Base-by-base conservation (phyloP, 2,329 filamentous ascomycete genomes). In the Aspergillus brasiliensis region DNA sequence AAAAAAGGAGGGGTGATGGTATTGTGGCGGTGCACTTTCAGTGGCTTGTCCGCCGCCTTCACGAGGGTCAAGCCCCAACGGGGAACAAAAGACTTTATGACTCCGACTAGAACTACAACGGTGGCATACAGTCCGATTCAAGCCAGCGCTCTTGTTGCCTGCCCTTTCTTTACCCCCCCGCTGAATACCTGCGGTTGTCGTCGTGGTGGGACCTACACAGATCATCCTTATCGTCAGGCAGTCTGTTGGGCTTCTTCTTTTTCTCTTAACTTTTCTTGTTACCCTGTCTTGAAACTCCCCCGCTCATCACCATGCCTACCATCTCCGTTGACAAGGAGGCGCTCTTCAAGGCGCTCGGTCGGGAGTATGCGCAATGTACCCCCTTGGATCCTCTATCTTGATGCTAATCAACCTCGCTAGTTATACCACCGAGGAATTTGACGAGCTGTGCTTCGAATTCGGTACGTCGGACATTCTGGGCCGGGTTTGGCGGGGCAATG, bases 391-490 rank as follows among this genome's bases (percentile, higher is more conserved):
- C 31, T 8, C 5, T 5, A 10, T 19, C 21, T 4, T 13, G 3
- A 19, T 40, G 13, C 64, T 64, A 34, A 59, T 34, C 54, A 40
- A 19, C 42, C 13, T 25, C 23, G 31, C 42, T 61, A 93, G 90
- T 68, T 94, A 91, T 78, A 97, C 94, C 57, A 95, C 91, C 65
- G 87, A 96, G 71, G 91, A 96, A 73, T 99, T 99, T 74, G 95
- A 99, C 78, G 91, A 96, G 74, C 84, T 99, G 69, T 98, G 95
- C 80, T 99, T 99, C 84, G 94, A 99, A 73, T 99, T 97, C 75
- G 93, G 93, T 81, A 76, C 65, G 77, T 74, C 56, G 60, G 27
- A 57, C 52, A 55, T 60, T 8, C 44, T 15, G 51, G 27, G 56
- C 54, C 59, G 57, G 60, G 56, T 55, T 57, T 59, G 55, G 65